Conservation (phyloP, 2,329 filamentous ascomycete species). For the Didymella exigua region DNA sequence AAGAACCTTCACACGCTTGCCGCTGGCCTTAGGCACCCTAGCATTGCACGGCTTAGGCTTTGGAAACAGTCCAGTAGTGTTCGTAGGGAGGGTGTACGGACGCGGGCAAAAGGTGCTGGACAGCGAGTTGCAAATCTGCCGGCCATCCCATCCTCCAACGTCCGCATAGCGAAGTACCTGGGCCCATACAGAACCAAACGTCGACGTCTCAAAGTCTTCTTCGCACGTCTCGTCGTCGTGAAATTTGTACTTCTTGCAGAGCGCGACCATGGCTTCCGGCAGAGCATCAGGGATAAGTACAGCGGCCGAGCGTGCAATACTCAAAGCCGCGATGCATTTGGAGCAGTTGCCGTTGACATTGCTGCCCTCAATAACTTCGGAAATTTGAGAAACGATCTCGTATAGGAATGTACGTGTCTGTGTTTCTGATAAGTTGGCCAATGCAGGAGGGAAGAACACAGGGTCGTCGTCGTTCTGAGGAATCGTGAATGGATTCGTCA, state of each 20-base stretch:
- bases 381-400: not conserved
- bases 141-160: conserved; percentile 6
- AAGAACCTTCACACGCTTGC: conserved; percentile 4
- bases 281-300: conserved; percentile 1
- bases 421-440: not conserved
- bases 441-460: conserved; percentile 1
- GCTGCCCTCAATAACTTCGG: not conserved
- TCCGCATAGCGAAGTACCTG: conserved; percentile 9
- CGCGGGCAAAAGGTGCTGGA: conserved; percentile 6
- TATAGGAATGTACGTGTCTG: not conserved
- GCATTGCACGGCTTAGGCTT: conserved; percentile 4
- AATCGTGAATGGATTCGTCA: conserved; percentile 4
- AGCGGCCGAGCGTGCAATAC: not conserved
- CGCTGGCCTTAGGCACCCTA: not conserved
- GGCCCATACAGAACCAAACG: conserved; percentile 2
- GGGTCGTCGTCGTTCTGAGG: not conserved
- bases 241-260: conserved; percentile 7
- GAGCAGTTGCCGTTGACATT: conserved; percentile 7
- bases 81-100: not conserved
- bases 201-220: conserved; percentile 2
- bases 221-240: conserved; percentile 3
- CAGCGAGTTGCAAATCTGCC: conserved; percentile 5
- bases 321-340: conserved; percentile 2
- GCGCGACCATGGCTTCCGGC: conserved; percentile 1
- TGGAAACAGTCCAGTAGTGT: not conserved